phyloP scores from a whole-genome alignment of 2,329 filamentous ascomycete species.

The Didymella lethalis region DNA sequence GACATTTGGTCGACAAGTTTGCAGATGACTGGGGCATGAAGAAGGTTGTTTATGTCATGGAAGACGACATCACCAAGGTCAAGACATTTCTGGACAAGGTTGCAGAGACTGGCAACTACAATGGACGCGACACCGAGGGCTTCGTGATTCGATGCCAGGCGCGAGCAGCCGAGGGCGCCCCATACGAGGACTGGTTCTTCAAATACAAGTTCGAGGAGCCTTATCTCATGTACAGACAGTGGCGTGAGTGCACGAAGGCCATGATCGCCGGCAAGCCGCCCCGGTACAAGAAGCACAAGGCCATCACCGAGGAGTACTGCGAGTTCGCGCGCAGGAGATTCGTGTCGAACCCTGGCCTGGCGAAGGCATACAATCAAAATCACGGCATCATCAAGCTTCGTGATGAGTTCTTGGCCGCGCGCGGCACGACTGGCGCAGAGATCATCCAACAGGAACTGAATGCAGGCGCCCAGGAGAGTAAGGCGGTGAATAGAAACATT shows the following conservation, averaged over 20 bases:
- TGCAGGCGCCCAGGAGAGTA: slow-evolving; percentile 58
- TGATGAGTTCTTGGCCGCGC: slow-evolving; percentile 83
- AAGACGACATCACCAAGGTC: slow-evolving; percentile 76
- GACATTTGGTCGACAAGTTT: slow-evolving; percentile 83
- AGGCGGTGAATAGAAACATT: slow-evolving; percentile 70
- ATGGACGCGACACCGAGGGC: slow-evolving; percentile 91
- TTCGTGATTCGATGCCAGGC: slow-evolving; percentile 92
- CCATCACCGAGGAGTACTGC: slow-evolving; percentile 92
- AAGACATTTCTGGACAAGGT: slow-evolving; percentile 82
- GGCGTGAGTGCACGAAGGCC: slow-evolving; percentile 95
- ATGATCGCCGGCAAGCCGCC: slow-evolving; percentile 79
- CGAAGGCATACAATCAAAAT: slow-evolving; percentile 78
- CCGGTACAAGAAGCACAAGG: slow-evolving; percentile 82
- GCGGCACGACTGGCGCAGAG: slow-evolving; percentile 86
- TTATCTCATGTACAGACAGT: slow-evolving; percentile 98
- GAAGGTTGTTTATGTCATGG: slow-evolving; percentile 81
- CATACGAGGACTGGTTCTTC: slow-evolving; percentile 97
- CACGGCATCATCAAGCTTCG: slow-evolving; percentile 94
- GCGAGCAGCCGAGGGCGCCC: slow-evolving; percentile 59
- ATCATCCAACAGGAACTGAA: slow-evolving; percentile 79
- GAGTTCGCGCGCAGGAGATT: slow-evolving; percentile 79
- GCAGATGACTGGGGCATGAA: slow-evolving; percentile 93
- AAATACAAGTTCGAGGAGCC: slow-evolving; percentile 99
- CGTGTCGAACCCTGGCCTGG: slow-evolving; percentile 70
- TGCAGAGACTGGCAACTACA: slow-evolving; percentile 87